Evolutionary conservation across 2,329 filamentous ascomycete genomes (phyloP), one percentile per base, ranked within the genome.

Genomic region (Pseudocercospora eumusae): DNA sequence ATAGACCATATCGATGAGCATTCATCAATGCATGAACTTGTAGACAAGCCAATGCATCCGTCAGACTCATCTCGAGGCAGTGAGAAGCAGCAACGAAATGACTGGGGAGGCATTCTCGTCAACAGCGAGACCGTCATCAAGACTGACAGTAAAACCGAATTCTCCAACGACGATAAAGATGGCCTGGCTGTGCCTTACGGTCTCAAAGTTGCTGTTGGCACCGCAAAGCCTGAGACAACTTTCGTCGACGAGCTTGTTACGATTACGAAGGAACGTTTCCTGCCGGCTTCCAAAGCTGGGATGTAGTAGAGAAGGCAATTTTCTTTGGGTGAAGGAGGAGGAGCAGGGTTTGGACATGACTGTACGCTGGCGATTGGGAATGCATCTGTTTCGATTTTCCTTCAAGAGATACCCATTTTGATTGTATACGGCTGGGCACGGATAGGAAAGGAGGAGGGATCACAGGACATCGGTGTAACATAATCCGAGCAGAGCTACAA

Each of bases 141-240:
- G 60, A 69, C 69, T 21, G 68, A 71, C 49, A 69, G 64, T 53
- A 69, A 65, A 36, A 68, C 66, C 55, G 73, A 71, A 33, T 68
- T 66, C 44, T 63, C 62, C 40, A 53, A 59, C 49, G 64, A 66
- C 21, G 60, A 63, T 20, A 54, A 60, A 40, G 60, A 64, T 27
- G 57, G 56, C 21, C 6, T 50, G 11, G 70, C 59, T 20, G 67
- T 75, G 13, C 76, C 61, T 1, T 57, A 70, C 57, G 70, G 71
- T 13, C 65, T 70, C 44, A 67, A 67, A 27, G 70, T 71, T 2
- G 70, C 68, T 15, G 68, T 72, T 18, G 59, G 64, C 33, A 69
- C 68, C n/a, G 75, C 75, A 15, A 73, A 71, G 59, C 78, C 80
- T 62, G 75, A 78, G 61, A 58, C 58, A 10, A 80, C 77, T 0